Base-by-base conservation (phyloP, 2,329 filamentous ascomycete species). In the Thielaviopsis ethacetica region DNA sequence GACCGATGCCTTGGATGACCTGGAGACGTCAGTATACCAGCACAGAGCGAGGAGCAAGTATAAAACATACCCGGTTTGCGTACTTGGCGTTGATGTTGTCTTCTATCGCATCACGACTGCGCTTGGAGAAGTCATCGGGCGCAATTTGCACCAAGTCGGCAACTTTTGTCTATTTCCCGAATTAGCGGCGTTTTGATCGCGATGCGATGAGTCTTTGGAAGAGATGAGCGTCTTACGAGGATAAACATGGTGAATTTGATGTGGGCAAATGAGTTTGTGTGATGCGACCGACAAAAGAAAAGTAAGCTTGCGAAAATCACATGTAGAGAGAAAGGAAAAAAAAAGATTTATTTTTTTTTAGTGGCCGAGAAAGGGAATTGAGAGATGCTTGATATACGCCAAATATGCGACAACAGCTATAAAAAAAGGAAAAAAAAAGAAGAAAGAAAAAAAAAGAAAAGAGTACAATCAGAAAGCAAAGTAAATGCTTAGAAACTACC, bases 71-170 rank as follows among this genome's bases (percentile, higher is more conserved):
- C 72, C 91, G 93, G 73, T 98, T 96, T 61, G 91, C 84, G 71
- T 96, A 98, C 73, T 98, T 98, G 63, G 84, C 79, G 70, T 98
- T 97, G 73, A 98, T 93, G 66, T 93, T 93, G 73, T 98, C 91
- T 72, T 96, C 90, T 63, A 98, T 88, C 1, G 90, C 89, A 63
- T 90, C 80, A 34, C 82, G 80, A 67, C 88, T 94, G 62, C 82
- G 78, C 71, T 93, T 93, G 62, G 83, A 80, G 68, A 97, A 95
- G 68, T 96, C 88, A 66, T 88, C 81, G 1, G 93, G 93, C 34
- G 82, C 79, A 72, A 98, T 94, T 72, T 95, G 88, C 65, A 98
- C 89, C 65, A 98, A 79, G 75, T 98, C 93, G 65, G 90, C 85
- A 66, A 98, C 84, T 65, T 93, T 95, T 51, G 90, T 93, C 93